A percentile compares a stretch with the other conserved stretches of the same genome.
Evolutionary conservation across 805 yeast species (phyloP).

Genomic region (Wickerhamia fluorescens): DNA sequence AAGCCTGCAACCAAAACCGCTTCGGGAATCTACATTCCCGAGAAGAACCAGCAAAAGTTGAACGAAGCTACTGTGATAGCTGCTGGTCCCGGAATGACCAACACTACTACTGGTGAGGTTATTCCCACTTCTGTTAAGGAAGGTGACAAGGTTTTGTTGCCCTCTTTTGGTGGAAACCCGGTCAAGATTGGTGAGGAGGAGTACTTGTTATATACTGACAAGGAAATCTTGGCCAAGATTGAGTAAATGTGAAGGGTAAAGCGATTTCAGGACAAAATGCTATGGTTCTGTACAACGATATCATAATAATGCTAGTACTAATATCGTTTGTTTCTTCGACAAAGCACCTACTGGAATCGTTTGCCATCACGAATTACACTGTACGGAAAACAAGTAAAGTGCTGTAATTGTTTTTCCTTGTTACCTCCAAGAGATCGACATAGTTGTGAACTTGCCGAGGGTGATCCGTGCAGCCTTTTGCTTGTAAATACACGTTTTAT

Average conservation of each 20-base stretch:
- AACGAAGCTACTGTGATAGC: slow-evolving; percentile 90
- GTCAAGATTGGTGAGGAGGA: slow-evolving; percentile 84
- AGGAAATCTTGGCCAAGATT: slow-evolving; percentile 92
- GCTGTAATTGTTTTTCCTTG: too few relatives aligned
- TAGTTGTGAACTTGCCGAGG: too few relatives aligned
- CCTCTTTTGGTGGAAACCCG: slow-evolving; percentile 87
- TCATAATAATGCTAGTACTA: too few relatives aligned
- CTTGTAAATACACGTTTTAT: too few relatives aligned
- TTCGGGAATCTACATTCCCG: slow-evolving; percentile 90
- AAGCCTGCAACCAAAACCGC: slow-evolving; percentile 90
- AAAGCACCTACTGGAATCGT: too few relatives aligned
- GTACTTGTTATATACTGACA: slow-evolving; percentile 79
- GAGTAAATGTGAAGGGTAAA: slow-evolving; percentile 19
- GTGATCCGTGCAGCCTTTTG: too few relatives aligned
- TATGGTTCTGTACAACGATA: too few relatives aligned
- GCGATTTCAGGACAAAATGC: too few relatives aligned
- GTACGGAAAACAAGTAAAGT: too few relatives aligned
- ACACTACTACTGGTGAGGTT: slow-evolving; percentile 61
- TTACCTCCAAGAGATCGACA: too few relatives aligned
- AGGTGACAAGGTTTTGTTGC: slow-evolving; percentile 93
- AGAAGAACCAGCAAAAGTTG: slow-evolving; percentile 90
- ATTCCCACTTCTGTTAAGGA: slow-evolving; percentile 69
- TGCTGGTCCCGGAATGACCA: slow-evolving; percentile 88
- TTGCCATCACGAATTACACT: too few relatives aligned
- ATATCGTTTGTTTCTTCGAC: too few relatives aligned